Percentiles rank a stretch among this genome's conserved stretches.
These are phyloP conservation scores for Phialophora expanda DNA, from an alignment of 2,329 filamentous ascomycete genomes.

Conservation along the genomic window DNA sequence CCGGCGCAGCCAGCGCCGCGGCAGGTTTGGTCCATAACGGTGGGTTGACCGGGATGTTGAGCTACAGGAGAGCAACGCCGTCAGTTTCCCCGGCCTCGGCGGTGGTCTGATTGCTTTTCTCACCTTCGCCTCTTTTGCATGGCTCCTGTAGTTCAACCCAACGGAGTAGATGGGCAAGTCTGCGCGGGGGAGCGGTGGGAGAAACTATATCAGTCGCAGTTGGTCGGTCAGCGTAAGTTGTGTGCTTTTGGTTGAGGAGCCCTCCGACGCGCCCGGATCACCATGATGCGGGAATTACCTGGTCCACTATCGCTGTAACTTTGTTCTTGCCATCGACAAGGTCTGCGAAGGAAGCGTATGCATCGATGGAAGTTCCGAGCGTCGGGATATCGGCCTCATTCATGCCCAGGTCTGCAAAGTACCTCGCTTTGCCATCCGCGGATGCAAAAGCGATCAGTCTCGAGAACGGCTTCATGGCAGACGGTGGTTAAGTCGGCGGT, in stretches of 20 bases:
- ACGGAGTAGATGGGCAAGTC: constrained; percentile 12
- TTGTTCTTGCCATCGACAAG: background rate
- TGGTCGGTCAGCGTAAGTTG: background rate
- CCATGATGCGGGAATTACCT: background rate
- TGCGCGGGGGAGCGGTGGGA: background rate
- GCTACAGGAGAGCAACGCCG: background rate
- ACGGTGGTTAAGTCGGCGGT: background rate
- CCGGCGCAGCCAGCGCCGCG: constrained; percentile 43
- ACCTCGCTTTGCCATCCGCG: background rate
- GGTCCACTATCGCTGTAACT: background rate
- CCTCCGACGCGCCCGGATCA: background rate
- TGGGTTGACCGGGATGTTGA: constrained; percentile 17
- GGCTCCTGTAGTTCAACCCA: constrained; percentile 23
- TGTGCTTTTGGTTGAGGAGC: background rate
- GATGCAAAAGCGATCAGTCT: constrained; percentile 8
- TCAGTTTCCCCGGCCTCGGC: too few relatives aligned
- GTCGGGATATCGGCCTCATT: background rate
- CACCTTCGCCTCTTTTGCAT: constrained; percentile 24
- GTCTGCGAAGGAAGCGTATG: constrained; percentile 8
- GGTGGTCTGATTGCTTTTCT: background rate
- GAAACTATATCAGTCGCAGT: background rate
- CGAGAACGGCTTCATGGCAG: background rate
- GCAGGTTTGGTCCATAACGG: constrained; percentile 46
- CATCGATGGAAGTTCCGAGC: background rate
- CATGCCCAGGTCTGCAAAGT: constrained; percentile 5